Evolutionary conservation across 805 yeast species (phyloP), one percentile per base, ranked within the genome.

Genomic region (Hanseniaspora lachancei): DNA sequence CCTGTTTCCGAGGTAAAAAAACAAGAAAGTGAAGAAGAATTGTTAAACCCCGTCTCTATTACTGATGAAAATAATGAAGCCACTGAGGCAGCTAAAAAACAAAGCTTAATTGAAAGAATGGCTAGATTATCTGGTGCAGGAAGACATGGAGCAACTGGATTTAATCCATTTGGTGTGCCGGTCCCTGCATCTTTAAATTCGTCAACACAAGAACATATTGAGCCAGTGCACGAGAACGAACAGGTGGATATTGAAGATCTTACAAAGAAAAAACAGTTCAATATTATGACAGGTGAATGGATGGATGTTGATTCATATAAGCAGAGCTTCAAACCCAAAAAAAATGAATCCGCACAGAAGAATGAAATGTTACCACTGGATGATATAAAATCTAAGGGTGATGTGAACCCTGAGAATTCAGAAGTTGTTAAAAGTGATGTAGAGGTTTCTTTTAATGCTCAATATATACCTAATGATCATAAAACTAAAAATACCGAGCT

Each of bases 121-220:
- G 97, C 98, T n/a, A 86, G 83, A 62, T 77, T 91, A 20, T 85
- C 97, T 0, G 95, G 96, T 21, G 80, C 81, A 15, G 83, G 86
- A 57, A 78, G 85, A 81, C 77, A 81, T 68, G 89, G 89, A 44
- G 53, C 35, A 3, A 69, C 68, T 61, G 72, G 69, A 0, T 72
- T 73, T 58, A 73, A 73, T 52, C 77, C 77, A 38, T 73, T 73
- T 58, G 75, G 55, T 2, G 61, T 62, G 40, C 68, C 73, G 10
- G 60, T 66, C 18, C 60, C 68, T 9, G 55, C 70, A 4, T 52
- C 64, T 21, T 40, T 63, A 36, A 10, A 62, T 57, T 59, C 65
- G 66, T 55, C 64, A 62, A 56, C 66, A 63, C 59, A 62, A 58
- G 54, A 56, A 59, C 9, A 63, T 62, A 21, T 61, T 61, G 40